Percentiles rank a stretch among this genome's conserved stretches.
Conservation (phyloP, 331 rosid genomes). For the Dryas integrifolia region DNA sequence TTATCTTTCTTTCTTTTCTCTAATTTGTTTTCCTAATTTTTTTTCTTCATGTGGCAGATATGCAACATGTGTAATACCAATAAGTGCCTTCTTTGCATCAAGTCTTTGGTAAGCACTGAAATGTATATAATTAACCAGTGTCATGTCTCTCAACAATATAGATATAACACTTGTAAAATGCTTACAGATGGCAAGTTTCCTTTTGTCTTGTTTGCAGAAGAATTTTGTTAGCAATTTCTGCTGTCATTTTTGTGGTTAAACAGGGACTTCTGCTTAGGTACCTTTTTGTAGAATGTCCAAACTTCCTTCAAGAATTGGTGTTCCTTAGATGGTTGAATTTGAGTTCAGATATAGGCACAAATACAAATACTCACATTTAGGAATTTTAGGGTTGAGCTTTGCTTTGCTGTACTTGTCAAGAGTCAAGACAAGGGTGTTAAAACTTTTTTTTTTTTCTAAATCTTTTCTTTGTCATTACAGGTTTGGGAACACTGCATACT, state of each 20-base stretch:
- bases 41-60: slow-evolving; percentile 57
- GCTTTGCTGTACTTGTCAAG: neutral
- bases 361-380: neutral
- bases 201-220: neutral
- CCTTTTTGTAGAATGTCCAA: neutral
- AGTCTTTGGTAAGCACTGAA: slow-evolving; percentile 83
- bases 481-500: slow-evolving; percentile 98
- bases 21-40: slow-evolving; percentile 6
- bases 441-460: neutral
- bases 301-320: neutral
- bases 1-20: slow-evolving; percentile 11
- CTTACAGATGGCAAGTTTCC: neutral
- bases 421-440: neutral
- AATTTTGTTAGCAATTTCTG: neutral
- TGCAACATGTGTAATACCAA: slow-evolving; percentile 89
- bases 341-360: neutral
- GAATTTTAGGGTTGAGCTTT: neutral
- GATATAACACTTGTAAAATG: neutral
- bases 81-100: slow-evolving; percentile 93
- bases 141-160: neutral
- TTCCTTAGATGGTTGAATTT: neutral
- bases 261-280: neutral
- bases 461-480: slow-evolving; percentile 37
- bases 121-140: slow-evolving; percentile 2
- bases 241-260: neutral